Conservation (phyloP, 2,329 filamentous ascomycete genomes). For the Colletotrichum aenigma region DNA sequence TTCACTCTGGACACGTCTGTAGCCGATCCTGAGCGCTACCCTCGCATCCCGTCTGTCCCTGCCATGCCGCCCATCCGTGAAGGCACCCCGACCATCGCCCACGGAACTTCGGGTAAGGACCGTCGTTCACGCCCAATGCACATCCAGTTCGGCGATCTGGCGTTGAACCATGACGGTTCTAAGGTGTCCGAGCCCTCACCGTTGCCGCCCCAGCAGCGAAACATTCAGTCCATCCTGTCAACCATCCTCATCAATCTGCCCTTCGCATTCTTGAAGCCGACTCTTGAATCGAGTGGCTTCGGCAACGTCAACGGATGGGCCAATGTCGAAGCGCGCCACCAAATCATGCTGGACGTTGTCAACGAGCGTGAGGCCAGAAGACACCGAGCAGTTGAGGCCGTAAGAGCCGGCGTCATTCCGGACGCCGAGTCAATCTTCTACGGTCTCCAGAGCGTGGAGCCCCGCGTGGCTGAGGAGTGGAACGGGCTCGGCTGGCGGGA, state of each 20-base stretch:
- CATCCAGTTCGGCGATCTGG: constrained; percentile 75
- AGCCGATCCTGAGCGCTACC: constrained; percentile 37
- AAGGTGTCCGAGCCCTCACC: constrained; percentile 27
- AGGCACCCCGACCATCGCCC: constrained; percentile 39
- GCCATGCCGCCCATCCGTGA: constrained; percentile 32
- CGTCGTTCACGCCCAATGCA: constrained; percentile 60
- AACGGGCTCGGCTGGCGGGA: constrained; percentile 56
- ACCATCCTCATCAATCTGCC: constrained; percentile 73
- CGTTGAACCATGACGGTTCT: constrained; percentile 35
- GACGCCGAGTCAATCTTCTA: constrained; percentile 37
- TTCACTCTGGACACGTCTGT: constrained; percentile 62
- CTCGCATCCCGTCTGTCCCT: constrained; percentile 52
- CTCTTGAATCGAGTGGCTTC: constrained; percentile 66
- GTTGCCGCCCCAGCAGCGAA: not conserved
- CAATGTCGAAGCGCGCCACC: constrained; percentile 49
- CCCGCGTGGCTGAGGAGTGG: constrained; percentile 46
- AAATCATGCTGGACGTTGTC: constrained; percentile 54
- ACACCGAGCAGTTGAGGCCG: constrained; percentile 45
- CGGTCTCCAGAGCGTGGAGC: constrained; percentile 41
- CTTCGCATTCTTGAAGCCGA: constrained; percentile 66
- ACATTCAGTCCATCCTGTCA: constrained; percentile 59
- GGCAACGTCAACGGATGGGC: constrained; percentile 57
- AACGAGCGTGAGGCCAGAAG: constrained; percentile 63
- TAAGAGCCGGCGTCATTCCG: constrained; percentile 39
- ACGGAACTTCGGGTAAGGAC: constrained; percentile 37